Percentiles rank a stretch among this genome's conserved stretches.
phyloP scores from a whole-genome alignment of 2,329 filamentous ascomycete species.

The Aspergillus sp. region DNA sequence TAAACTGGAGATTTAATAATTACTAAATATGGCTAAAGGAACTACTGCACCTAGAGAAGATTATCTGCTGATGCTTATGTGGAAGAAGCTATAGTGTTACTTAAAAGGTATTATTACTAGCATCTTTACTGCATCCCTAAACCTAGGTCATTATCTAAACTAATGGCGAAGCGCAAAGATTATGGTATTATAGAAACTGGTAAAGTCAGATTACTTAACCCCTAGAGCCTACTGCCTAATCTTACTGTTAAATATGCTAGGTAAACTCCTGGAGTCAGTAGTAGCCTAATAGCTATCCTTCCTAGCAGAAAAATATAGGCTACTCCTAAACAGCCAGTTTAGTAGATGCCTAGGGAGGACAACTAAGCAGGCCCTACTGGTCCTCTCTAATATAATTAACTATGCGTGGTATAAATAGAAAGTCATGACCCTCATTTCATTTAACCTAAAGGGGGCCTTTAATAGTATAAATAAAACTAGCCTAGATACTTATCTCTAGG shows the following conservation, averaged over 20 bases:
- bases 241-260: slow-evolving; percentile 19
- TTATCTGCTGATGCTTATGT: slow-evolving; percentile 11
- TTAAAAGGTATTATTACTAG: slow-evolving; percentile 2
- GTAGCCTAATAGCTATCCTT: slow-evolving; percentile 13
- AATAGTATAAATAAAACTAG: no score
- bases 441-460: no score
- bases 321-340: slow-evolving; percentile 19
- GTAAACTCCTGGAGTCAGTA: slow-evolving; percentile 15
- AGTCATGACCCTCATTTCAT: no score
- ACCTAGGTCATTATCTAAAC: slow-evolving; percentile 14
- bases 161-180: slow-evolving; percentile 15
- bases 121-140: slow-evolving; percentile 10
- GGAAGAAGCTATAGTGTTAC: slow-evolving; percentile 8
- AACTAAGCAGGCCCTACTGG: slow-evolving; percentile 18
- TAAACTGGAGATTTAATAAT: slow-evolving; percentile 9
- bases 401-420: no score
- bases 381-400: no score
- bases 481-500: no score
- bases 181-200: slow-evolving; percentile 18
- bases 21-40: slow-evolving; percentile 10
- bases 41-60: slow-evolving; percentile 12
- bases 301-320: slow-evolving; percentile 11
- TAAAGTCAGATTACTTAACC: slow-evolving; percentile 19
- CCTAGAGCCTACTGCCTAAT: slow-evolving; percentile 20
- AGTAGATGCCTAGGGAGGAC: slow-evolving; percentile 11